Percentiles rank a stretch among this genome's conserved stretches.
These are phyloP conservation scores for Phytophthora fragariaefolia DNA, from an alignment of 352 stramenopile genomes.

Conservation along the genomic window DNA sequence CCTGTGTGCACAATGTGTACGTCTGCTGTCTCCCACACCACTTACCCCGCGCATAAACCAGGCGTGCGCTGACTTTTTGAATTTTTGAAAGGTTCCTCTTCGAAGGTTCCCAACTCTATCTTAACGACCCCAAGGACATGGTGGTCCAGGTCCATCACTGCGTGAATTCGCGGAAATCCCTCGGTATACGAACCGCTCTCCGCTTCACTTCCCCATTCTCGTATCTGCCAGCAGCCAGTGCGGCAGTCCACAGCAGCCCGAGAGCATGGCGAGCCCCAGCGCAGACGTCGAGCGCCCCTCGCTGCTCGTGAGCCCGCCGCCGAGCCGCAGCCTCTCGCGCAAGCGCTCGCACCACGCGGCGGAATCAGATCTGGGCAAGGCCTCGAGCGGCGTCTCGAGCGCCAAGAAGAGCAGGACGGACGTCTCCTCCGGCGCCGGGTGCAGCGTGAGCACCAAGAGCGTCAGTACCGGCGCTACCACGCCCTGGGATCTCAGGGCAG, in stretches of 20 bases:
- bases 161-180: background rate
- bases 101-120: too few species aligned
- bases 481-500: too few species aligned
- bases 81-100: constrained; percentile 25
- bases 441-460: constrained; percentile 33
- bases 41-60: background rate
- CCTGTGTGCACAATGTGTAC: background rate
- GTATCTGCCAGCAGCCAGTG: constrained; percentile 26
- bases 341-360: constrained; percentile 37
- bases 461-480: constrained; percentile 18
- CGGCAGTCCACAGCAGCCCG: background rate
- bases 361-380: constrained; percentile 31
- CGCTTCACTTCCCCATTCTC: background rate
- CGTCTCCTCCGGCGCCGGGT: constrained; percentile 11
- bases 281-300: constrained; percentile 24
- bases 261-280: constrained; percentile 34
- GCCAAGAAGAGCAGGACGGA: constrained; percentile 47
- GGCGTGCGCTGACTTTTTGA: constrained; percentile 23
- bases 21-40: background rate
- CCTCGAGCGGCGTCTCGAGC: constrained; percentile 30
- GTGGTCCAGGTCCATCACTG: too few species aligned
- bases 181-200: constrained; percentile 4
- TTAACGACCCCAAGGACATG: too few species aligned
- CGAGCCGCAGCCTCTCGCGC: constrained; percentile 20
- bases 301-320: constrained; percentile 20